Percentiles rank a stretch among this genome's conserved stretches.
phyloP scores from a whole-genome alignment of 495 filamentous ascomycete species.

The Neurospora sp. region DNA sequence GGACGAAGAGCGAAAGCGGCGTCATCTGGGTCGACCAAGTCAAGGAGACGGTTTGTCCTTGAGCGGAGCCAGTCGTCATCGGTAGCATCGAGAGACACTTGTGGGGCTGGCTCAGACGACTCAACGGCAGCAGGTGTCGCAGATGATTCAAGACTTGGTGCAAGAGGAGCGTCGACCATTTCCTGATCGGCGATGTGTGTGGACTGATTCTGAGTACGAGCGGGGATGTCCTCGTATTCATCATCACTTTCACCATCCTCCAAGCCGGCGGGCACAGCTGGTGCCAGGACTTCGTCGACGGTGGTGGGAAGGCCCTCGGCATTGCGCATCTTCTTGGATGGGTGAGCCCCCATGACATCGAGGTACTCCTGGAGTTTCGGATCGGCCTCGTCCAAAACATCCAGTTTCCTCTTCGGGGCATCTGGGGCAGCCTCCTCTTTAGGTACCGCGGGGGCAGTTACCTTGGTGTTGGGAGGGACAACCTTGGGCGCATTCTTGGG shows the following conservation, averaged over 20 bases:
- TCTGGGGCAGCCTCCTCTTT: slow-evolving; percentile 10
- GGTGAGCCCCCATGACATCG: slow-evolving; percentile 54
- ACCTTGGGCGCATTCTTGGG: slow-evolving; percentile 3
- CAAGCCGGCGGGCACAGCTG: slow-evolving; percentile 34
- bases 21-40: slow-evolving; percentile 57
- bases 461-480: slow-evolving; percentile 5
- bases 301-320: slow-evolving; percentile 9
- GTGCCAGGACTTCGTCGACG: slow-evolving; percentile 9
- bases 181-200: slow-evolving; percentile 15
- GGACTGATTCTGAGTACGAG: slow-evolving; percentile 27
- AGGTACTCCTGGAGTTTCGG: slow-evolving; percentile 81
- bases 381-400: slow-evolving; percentile 44
- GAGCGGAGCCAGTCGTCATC: slow-evolving; percentile 92
- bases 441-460: slow-evolving; percentile 3
- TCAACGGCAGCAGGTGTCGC: slow-evolving; percentile 5
- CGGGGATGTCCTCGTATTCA: slow-evolving; percentile 53
- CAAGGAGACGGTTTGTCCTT: slow-evolving; percentile 81
- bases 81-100: slow-evolving; percentile 32
- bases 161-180: slow-evolving; percentile 2
- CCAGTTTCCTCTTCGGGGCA: slow-evolving; percentile 43
- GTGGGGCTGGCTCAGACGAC: slow-evolving; percentile 4
- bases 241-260: slow-evolving; percentile 48
- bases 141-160: background rate
- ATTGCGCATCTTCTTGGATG: slow-evolving; percentile 18
- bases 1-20: slow-evolving; percentile 17